Conservation (phyloP, 495 filamentous ascomycete species). For the Cercophora sp. region DNA sequence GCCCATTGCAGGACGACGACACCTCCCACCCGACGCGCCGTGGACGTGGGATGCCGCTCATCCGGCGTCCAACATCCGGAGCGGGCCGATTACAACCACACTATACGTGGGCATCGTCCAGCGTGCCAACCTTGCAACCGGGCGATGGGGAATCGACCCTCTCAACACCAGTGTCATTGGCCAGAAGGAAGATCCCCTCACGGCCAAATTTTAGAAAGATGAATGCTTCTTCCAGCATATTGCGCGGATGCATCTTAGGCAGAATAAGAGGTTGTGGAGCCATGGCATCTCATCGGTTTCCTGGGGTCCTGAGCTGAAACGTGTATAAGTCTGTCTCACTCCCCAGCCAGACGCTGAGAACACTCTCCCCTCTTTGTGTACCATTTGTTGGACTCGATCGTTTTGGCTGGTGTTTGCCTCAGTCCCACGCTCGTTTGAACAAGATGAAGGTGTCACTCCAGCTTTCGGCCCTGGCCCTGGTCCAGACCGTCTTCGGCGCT, state of each 20-base stretch:
- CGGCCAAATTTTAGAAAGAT: background rate
- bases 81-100: background rate
- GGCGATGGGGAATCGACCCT: background rate
- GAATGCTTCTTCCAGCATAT: background rate
- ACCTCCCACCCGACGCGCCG: background rate
- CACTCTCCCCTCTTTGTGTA: background rate
- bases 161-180: constrained; percentile 1
- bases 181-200: background rate
- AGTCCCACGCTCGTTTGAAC: background rate
- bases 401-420: background rate
- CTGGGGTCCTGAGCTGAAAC: background rate
- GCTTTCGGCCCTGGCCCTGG: constrained; percentile 2
- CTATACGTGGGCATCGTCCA: background rate
- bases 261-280: background rate
- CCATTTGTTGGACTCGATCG: background rate
- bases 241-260: constrained; percentile 2
- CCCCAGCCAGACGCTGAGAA: background rate
- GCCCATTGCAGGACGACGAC: background rate
- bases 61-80: background rate
- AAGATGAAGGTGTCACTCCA: constrained; percentile 11
- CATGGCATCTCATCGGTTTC: background rate
- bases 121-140: background rate
- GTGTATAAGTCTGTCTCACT: no score
- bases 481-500: constrained; percentile 1
- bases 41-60: background rate